A percentile compares a stretch with the other conserved stretches of the same genome.
phyloP scores from a whole-genome alignment of 257 asterid genomes.

The Plectranthus barbatus region DNA sequence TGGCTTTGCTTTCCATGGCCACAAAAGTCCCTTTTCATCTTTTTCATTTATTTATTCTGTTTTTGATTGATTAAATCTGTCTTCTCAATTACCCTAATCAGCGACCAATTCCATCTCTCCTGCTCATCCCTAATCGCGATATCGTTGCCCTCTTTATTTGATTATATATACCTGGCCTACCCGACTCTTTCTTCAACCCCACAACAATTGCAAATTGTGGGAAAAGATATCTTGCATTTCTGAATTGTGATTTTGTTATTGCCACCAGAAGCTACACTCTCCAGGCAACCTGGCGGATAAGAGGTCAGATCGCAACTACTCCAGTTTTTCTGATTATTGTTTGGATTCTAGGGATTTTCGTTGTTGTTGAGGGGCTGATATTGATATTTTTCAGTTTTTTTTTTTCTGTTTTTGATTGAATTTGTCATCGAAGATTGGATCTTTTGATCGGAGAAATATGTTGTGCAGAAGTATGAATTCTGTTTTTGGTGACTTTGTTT shows the following conservation, averaged over 20 bases:
- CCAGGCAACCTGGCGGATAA: constrained; percentile 55
- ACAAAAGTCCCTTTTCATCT: too few relatives aligned
- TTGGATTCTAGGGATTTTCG: not conserved
- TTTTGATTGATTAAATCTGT: too few relatives aligned
- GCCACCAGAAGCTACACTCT: constrained; percentile 9
- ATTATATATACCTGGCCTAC: constrained; percentile 25
- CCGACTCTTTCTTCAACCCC: not conserved
- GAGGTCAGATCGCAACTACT: constrained; percentile 33
- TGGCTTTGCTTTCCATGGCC: too few relatives aligned
- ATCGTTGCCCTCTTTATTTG: constrained; percentile 7
- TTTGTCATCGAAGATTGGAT: not conserved
- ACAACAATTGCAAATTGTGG: not conserved
- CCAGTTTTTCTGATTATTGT: not conserved
- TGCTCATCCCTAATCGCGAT: not conserved
- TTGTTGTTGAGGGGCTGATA: constrained; percentile 3
- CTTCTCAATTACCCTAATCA: constrained; percentile 3
- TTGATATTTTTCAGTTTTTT: not conserved
- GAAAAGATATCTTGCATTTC: not conserved
- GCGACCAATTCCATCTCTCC: not conserved
- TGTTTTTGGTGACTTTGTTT: not conserved
- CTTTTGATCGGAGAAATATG: not conserved
- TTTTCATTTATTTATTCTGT: too few relatives aligned
- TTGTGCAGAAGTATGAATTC: not conserved
- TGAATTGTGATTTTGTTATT: not conserved
- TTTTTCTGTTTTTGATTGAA: not conserved